Conservation (phyloP, 2,329 filamentous ascomycete species). For the Penicillium vulpinum region DNA sequence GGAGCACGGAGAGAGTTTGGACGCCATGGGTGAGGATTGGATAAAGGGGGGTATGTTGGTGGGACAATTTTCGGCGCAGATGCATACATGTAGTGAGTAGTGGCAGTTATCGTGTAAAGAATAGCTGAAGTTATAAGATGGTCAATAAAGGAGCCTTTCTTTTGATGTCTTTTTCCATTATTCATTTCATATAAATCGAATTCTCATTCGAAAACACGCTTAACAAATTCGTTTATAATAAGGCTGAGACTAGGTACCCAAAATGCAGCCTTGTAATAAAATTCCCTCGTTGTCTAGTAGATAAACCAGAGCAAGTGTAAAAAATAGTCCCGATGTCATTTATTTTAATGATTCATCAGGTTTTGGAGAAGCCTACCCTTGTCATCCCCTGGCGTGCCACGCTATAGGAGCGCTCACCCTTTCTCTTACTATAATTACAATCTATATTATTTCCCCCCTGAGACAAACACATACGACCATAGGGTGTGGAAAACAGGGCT, state of each 20-base stretch:
- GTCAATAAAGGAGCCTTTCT: neutral
- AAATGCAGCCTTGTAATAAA: neutral
- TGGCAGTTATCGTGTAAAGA: neutral
- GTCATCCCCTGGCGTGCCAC: too few species aligned
- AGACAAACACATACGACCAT: too few species aligned
- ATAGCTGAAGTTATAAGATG: neutral
- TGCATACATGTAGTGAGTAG: neutral
- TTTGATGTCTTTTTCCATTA: too few species aligned
- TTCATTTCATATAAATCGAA: neutral
- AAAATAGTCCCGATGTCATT: too few species aligned
- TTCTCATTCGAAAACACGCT: neutral
- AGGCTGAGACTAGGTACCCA: neutral
- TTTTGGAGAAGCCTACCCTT: too few species aligned
- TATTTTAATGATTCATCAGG: too few species aligned
- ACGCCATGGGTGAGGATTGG: neutral
- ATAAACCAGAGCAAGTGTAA: too few species aligned
- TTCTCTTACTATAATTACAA: too few species aligned
- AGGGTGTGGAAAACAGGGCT: too few species aligned
- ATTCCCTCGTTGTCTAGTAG: neutral
- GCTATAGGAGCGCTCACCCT: too few species aligned
- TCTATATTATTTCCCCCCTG: too few species aligned
- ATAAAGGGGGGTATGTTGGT: neutral
- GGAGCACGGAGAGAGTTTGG: neutral
- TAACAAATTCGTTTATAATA: neutral
- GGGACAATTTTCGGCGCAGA: neutral